Evolutionary conservation across 1,139 yeast genomes (phyloP).

Genomic region (Diutina pseudorugosa): DNA sequence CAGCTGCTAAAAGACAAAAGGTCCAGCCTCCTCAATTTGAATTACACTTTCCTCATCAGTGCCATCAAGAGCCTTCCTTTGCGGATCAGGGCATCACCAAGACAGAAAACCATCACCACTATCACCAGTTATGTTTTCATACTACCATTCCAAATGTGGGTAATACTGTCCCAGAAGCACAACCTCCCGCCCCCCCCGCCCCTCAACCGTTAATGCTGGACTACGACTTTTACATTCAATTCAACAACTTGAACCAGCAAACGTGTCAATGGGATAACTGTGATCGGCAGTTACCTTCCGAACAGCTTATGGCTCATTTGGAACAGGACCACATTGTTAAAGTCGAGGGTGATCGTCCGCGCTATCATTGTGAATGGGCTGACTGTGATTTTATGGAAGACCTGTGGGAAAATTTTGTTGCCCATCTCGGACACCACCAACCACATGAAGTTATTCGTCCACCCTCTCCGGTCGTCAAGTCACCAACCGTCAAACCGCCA

Average conservation of each 20-base stretch:
- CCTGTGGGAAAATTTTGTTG: slow-evolving; percentile 39
- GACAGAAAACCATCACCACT: slow-evolving; percentile 11
- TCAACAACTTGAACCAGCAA: slow-evolving; percentile 12
- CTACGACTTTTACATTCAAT: slow-evolving; percentile 31
- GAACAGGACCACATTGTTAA: neutral
- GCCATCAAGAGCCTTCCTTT: slow-evolving; percentile 15
- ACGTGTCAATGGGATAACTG: slow-evolving; percentile 2
- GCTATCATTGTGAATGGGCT: slow-evolving; percentile 58
- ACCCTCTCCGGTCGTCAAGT: neutral
- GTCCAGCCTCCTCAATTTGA: slow-evolving; percentile 7
- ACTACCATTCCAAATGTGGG: slow-evolving; percentile 24
- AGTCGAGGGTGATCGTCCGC: slow-evolving; percentile 6
- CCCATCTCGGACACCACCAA: slow-evolving; percentile 50
- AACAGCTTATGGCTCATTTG: neutral
- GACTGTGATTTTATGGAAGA: slow-evolving; percentile 47
- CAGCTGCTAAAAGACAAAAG: neutral
- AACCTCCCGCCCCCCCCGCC: neutral
- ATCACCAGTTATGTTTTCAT: slow-evolving; percentile 37
- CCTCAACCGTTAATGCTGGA: slow-evolving; percentile 12
- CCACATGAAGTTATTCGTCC: slow-evolving; percentile 9
- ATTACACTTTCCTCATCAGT: slow-evolving; percentile 27
- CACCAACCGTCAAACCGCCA: neutral
- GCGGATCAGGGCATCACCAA: slow-evolving; percentile 3
- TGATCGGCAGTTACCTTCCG: neutral
- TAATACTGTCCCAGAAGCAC: slow-evolving; percentile 5